Conservation (phyloP, 2,329 filamentous ascomycete species). For the Epichloe gansuensis region DNA sequence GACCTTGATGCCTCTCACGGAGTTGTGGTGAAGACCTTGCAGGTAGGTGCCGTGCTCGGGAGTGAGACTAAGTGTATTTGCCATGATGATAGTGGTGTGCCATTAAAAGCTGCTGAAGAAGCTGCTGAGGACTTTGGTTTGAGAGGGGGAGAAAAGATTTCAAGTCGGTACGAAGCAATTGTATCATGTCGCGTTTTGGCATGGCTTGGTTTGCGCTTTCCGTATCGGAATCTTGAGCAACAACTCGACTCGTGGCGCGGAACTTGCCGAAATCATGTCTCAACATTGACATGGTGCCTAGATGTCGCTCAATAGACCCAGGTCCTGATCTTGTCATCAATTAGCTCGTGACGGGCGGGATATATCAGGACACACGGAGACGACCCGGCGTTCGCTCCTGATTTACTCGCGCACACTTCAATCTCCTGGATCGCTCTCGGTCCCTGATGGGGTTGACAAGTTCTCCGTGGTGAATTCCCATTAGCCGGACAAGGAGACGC, state of each 20-base stretch:
- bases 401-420: no score
- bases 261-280: no score
- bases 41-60: not conserved
- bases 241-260: no score
- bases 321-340: no score
- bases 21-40: conserved; percentile 1
- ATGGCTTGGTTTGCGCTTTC: not conserved
- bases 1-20: not conserved
- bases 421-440: conserved; percentile 24
- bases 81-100: conserved; percentile 2
- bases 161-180: no score
- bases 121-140: not conserved
- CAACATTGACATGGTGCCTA: no score
- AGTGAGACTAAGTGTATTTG: conserved; percentile 2
- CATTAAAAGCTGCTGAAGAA: not conserved
- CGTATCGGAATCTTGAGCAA: not conserved
- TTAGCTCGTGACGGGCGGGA: no score
- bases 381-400: no score
- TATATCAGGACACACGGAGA: no score
- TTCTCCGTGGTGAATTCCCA: not conserved
- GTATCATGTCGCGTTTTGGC: not conserved
- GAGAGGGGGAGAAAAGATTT: not conserved
- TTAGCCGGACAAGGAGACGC: not conserved
- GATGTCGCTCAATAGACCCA: no score
- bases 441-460: not conserved